phyloP scores from a whole-genome alignment of 2,329 filamentous ascomycete genomes.

The Neofusicoccum cordaticola region DNA sequence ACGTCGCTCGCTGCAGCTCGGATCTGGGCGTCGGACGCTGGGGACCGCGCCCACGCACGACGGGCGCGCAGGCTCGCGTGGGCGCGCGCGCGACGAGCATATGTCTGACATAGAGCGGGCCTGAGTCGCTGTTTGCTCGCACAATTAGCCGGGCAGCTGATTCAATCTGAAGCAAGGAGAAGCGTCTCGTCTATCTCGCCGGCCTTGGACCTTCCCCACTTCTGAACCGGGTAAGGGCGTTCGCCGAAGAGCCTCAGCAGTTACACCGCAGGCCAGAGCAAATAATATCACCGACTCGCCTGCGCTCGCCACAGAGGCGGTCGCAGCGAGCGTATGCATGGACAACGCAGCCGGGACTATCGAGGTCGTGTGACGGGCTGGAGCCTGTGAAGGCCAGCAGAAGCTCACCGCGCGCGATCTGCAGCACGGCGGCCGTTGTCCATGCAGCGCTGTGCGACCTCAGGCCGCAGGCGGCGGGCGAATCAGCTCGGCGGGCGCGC shows the following conservation, averaged over 20 bases:
- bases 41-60: neutral
- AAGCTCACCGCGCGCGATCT: slow-evolving; percentile 17
- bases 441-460: slow-evolving; percentile 13
- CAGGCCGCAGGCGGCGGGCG: slow-evolving; percentile 2
- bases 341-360: slow-evolving; percentile 16
- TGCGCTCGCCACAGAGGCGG: slow-evolving; percentile 13
- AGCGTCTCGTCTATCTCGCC: slow-evolving; percentile 16
- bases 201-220: slow-evolving; percentile 12
- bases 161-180: slow-evolving; percentile 13
- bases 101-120: neutral
- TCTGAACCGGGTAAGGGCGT: slow-evolving; percentile 14
- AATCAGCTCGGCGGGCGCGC: slow-evolving; percentile 1
- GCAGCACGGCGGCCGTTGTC: slow-evolving; percentile 16
- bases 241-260: slow-evolving; percentile 18
- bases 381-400: slow-evolving; percentile 10
- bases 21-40: neutral
- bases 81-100: neutral
- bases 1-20: neutral
- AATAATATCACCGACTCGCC: slow-evolving; percentile 4
- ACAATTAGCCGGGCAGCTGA: neutral
- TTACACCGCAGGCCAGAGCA: slow-evolving; percentile 15
- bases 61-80: neutral
- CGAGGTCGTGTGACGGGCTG: slow-evolving; percentile 11
- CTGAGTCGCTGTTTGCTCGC: slow-evolving; percentile 1
- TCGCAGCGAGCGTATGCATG: slow-evolving; percentile 16